Evolutionary conservation across 2,329 filamentous ascomycete species (phyloP), one percentile per base, ranked within the genome.

Genomic region (Dothistroma septosporum): DNA sequence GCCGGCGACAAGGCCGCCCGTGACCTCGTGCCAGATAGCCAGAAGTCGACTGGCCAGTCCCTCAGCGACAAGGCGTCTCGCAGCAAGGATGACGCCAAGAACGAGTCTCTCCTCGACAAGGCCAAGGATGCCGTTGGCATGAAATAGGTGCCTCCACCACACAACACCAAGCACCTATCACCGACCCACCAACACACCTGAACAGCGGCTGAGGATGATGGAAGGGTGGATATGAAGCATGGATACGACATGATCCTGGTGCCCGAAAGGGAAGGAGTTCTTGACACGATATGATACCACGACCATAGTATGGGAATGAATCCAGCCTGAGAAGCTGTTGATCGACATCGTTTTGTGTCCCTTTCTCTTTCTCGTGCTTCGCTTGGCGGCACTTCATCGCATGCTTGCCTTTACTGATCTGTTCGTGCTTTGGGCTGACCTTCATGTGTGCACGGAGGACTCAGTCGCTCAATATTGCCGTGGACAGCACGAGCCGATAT

Each of bases 11-110:
- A 83, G 69, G 55, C 81, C 49, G 31, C 6, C 68, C 79, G 77
- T 65, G 79, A 80, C 61, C 33, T 73, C 49, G 77, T 82, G 71
- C 71, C 81, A 70, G 84, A 87, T 68, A 71, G 76, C 41, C 73
- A 76, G 72, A 87, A 87, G 79, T 81, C 81, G 56, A 75, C 74
- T 64, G 67, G 74, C 53, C 85, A 87, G 75, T 77, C 81, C 65
- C 64, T 75, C 47, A 75, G 75, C 41, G 82, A 84, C 72, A 83
- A 82, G 74, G 58, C 69, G 61, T 77, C 78, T 68, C 80, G 81
- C 58, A 57, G 72, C 58, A 75, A 77, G 61, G 79, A 82, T 69
- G 70, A 76, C 60, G 52, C 74, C 41, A 65, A 77, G 63, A 76
- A 78, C 46, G 66, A 75, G 59, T 76, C 63, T 22, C 58, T 74